Evolutionary conservation across 2,329 filamentous ascomycete species (phyloP).

Genomic region (Apiospora phragmitis): DNA sequence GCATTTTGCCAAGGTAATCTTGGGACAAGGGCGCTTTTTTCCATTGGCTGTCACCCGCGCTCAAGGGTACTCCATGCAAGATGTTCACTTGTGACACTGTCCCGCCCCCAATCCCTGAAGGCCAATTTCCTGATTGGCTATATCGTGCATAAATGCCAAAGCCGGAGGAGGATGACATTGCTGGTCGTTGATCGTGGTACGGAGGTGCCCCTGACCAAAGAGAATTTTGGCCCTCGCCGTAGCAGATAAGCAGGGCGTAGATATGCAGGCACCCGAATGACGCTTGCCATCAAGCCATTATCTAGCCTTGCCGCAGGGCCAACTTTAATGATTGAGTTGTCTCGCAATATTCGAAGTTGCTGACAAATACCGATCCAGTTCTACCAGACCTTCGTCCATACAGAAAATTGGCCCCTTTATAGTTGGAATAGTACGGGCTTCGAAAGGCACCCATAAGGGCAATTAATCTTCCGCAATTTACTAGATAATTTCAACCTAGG

Average conservation of each 20-base stretch:
- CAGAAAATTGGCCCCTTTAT: background rate
- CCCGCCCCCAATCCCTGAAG: background rate
- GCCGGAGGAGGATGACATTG: background rate
- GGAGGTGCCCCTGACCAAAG: background rate
- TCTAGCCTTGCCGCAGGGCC: background rate
- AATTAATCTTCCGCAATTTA: background rate
- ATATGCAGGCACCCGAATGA: background rate
- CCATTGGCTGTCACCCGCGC: too few relatives aligned
- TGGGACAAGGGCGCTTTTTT: too few relatives aligned
- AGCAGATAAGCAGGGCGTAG: background rate
- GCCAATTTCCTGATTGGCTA: background rate
- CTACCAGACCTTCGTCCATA: background rate
- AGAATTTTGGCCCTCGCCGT: background rate
- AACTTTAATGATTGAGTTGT: background rate
- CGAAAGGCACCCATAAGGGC: background rate
- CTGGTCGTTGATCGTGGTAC: background rate
- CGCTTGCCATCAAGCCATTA: too few relatives aligned
- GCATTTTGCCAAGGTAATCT: background rate
- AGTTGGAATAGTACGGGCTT: background rate
- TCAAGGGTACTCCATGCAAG: background rate
- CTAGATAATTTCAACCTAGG: background rate
- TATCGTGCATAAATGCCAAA: background rate
- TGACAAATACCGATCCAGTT: background rate
- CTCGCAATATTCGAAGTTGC: background rate
- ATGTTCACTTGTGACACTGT: too few relatives aligned